These are phyloP conservation scores for Pichiaceae sp. DNA, from an alignment of 1,139 yeast species.

Conservation along the genomic window DNA sequence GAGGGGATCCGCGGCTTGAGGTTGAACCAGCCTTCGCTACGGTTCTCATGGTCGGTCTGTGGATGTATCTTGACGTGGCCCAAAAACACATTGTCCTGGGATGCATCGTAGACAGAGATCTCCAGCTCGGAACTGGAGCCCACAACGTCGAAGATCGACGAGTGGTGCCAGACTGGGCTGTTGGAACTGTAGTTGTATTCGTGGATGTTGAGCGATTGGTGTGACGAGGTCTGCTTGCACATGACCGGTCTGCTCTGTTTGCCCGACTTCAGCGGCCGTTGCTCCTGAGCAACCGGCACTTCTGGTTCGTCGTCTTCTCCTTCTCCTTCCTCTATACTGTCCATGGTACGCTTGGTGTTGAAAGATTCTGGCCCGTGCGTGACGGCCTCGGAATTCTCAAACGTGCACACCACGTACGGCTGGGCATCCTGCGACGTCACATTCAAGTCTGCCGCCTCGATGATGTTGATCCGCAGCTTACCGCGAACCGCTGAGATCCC, in stretches of 20 bases:
- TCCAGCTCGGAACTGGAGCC: constrained; percentile 69
- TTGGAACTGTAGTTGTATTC: constrained; percentile 29
- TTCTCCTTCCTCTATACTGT: neutral
- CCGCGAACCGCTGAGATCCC: constrained; percentile 54
- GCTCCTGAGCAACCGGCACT: neutral
- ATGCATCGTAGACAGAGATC: constrained; percentile 80
- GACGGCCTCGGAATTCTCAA: constrained; percentile 86
- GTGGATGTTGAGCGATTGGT: constrained; percentile 14
- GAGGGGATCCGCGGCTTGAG: constrained; percentile 69
- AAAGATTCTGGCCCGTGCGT: constrained; percentile 70
- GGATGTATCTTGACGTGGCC: constrained; percentile 80
- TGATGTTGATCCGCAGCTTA: constrained; percentile 68
- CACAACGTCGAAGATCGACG: constrained; percentile 85
- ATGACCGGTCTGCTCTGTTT: constrained; percentile 10
- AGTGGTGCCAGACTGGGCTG: constrained; percentile 84
- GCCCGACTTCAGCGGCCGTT: neutral
- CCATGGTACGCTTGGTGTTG: constrained; percentile 15
- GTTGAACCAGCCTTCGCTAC: constrained; percentile 59
- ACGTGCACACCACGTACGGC: constrained; percentile 91
- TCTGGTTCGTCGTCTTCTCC: neutral
- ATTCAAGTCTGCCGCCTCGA: constrained; percentile 66
- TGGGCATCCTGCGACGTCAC: constrained; percentile 47
- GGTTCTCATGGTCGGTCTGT: constrained; percentile 38
- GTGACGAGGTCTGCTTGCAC: constrained; percentile 20
- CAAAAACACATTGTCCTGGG: constrained; percentile 70